Base-by-base conservation (phyloP, 108 stramenopile species). In the Cyclotella baltica region DNA sequence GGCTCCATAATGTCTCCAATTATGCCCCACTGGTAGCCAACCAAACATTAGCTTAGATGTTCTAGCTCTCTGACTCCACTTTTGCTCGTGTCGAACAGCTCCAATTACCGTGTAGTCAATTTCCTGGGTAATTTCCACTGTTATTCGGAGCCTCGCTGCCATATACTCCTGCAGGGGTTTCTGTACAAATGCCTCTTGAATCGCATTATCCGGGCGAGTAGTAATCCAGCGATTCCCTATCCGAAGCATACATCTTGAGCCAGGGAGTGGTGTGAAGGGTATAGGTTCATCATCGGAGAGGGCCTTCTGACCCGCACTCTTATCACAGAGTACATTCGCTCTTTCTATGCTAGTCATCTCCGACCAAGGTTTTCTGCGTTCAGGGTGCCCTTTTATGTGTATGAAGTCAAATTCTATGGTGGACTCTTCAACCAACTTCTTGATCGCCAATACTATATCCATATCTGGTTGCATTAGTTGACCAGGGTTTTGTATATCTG, bases 1-100 rank as follows among this genome's bases (percentile, higher is more conserved):
- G 6, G 58, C 58, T 9, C 58, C 58, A 59, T 59, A 28, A 18
- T 59, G 58, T 8, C 25, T 30, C 58, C 58, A 59, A 19, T 59
- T 28, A 13, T 30, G 25, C 6, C 58, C 58, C 6, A 59, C 58
- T 59, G 58, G 58, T 5, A 59, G 29, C 58, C 58, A 59, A 4
- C 29, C 2, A 30, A 30, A 4, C 58, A 59, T 28, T 28, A 59
- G 27, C 31, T 59, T 59, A 16, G 28, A 16, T 30, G 58, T 59
- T 52, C 51, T 10, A n/a, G 51, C 51, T 20, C 4, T 10, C 11
- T n/a, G 10, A 4, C 18, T 10, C 51, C 51, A 52, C 19, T 52
- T 52, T 10, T 52, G 51, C 4, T n/a, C 19, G n/a, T n/a, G 11
- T n/a, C 51, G 11, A n/a, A n/a, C 51, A n/a, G 51, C 51, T n/a